Evolutionary conservation across 106 monocot genomes (phyloP).

Genomic region (Dendrobium huoshanense): DNA sequence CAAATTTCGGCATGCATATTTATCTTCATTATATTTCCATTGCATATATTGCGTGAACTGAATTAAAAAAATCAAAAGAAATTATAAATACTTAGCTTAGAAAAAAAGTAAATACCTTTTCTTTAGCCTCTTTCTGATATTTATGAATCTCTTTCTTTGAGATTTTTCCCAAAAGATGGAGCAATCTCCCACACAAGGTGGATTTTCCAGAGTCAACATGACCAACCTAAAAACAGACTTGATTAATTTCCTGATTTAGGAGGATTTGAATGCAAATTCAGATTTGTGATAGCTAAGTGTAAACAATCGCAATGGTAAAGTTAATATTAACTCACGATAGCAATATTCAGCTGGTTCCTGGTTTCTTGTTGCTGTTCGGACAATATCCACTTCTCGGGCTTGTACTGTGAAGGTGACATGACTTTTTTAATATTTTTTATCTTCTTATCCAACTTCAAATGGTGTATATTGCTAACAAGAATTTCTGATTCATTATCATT

Average conservation of each 20-base stretch:
- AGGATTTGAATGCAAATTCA: not conserved
- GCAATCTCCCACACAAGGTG: conserved; percentile 80
- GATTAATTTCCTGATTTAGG: not conserved
- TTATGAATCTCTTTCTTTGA: conserved; percentile 87
- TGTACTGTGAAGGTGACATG: conserved; percentile 31
- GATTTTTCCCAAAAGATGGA: conserved; percentile 77
- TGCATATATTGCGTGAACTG: not conserved
- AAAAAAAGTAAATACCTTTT: conserved; percentile 45
- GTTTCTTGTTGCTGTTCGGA: conserved; percentile 38
- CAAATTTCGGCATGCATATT: too few relatives aligned
- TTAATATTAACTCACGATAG: conserved; percentile 48
- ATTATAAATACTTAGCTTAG: not conserved
- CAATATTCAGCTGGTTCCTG: conserved; percentile 66
- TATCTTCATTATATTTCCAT: too few relatives aligned
- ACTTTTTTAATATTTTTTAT: conserved; percentile 17
- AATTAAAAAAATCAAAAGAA: not conserved
- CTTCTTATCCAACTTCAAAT: conserved; percentile 44
- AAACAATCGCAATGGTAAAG: not conserved
- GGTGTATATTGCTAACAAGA: conserved; percentile 24
- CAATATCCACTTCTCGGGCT: conserved; percentile 81
- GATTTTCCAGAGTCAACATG: conserved; percentile 99
- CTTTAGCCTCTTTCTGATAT: conserved; percentile 85
- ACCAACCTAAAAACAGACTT: conserved; percentile 49
- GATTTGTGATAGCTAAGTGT: not conserved
- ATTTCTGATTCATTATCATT: conserved; percentile 15